Evolutionary conservation across 805 yeast species (phyloP).

Genomic region (Candida coleopterorum): DNA sequence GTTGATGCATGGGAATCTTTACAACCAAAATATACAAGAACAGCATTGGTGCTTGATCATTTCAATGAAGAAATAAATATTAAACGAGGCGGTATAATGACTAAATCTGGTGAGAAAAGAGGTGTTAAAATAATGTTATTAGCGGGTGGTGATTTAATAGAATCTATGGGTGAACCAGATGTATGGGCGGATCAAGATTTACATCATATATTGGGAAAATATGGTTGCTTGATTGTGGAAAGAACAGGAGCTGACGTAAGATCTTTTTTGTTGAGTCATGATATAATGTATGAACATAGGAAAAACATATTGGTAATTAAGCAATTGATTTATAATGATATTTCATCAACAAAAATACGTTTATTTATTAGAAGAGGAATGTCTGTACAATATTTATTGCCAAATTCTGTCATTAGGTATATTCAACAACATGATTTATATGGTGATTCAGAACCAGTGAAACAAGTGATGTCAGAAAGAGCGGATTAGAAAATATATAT

Average conservation of each 20-base stretch:
- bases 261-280: slow-evolving; percentile 86
- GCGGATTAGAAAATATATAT: slow-evolving; percentile 15
- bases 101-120: slow-evolving; percentile 53
- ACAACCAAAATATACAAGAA: slow-evolving; percentile 85
- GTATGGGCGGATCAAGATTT: slow-evolving; percentile 97
- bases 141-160: slow-evolving; percentile 97
- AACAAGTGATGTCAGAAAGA: slow-evolving; percentile 57
- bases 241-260: slow-evolving; percentile 96
- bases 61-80: slow-evolving; percentile 93
- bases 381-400: slow-evolving; percentile 93
- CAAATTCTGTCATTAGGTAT: slow-evolving; percentile 91
- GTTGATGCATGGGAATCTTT: slow-evolving; percentile 99
- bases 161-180: slow-evolving; percentile 99
- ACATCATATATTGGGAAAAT: slow-evolving; percentile 91
- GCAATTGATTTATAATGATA: slow-evolving; percentile 94
- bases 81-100: slow-evolving; percentile 77
- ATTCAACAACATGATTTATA: slow-evolving; percentile 90
- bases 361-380: slow-evolving; percentile 89
- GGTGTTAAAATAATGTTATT: slow-evolving; percentile 93
- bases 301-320: slow-evolving; percentile 90
- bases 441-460: slow-evolving; percentile 89
- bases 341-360: slow-evolving; percentile 90
- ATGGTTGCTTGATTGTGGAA: slow-evolving; percentile 95
- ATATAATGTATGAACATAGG: slow-evolving; percentile 95
- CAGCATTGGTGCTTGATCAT: slow-evolving; percentile 93